These are phyloP conservation scores for Dendrothele bispora DNA, from an alignment of 768 basidiomycete genomes.

Conservation along the genomic window DNA sequence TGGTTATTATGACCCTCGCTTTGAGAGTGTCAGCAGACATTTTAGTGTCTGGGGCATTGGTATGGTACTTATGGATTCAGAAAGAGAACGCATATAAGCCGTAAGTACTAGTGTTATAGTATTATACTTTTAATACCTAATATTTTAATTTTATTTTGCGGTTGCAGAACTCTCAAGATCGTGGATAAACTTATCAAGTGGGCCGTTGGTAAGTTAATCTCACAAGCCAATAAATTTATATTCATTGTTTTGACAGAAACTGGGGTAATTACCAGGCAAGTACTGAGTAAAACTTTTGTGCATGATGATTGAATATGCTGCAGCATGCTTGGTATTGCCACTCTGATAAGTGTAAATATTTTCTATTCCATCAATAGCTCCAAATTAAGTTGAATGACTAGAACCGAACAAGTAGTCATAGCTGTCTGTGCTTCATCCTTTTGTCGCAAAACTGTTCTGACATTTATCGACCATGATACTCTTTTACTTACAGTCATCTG, in stretches of 20 bases:
- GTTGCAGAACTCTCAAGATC: background rate
- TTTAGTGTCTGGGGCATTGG: background rate
- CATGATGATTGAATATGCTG: no score
- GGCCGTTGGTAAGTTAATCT: background rate
- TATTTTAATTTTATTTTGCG: background rate
- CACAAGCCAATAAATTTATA: background rate
- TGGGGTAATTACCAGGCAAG: background rate
- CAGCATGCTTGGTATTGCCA: no score
- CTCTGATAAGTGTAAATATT: no score
- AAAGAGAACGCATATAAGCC: background rate
- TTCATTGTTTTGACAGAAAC: background rate
- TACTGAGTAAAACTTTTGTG: no score
- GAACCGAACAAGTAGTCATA: no score
- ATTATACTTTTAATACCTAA: background rate
- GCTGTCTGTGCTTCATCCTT: no score
- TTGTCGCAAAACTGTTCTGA: no score
- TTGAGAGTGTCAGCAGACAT: background rate
- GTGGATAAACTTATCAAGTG: conserved; percentile 1
- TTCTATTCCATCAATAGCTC: no score
- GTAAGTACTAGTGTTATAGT: background rate
- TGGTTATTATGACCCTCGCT: background rate
- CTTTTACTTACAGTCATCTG: no score
- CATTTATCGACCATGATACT: no score
- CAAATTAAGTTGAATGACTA: no score
- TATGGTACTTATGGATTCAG: background rate